Percentiles rank a stretch among this genome's conserved stretches.
These are phyloP conservation scores for Cubamyces lactineus DNA, from an alignment of 768 basidiomycete genomes.

Conservation along the genomic window DNA sequence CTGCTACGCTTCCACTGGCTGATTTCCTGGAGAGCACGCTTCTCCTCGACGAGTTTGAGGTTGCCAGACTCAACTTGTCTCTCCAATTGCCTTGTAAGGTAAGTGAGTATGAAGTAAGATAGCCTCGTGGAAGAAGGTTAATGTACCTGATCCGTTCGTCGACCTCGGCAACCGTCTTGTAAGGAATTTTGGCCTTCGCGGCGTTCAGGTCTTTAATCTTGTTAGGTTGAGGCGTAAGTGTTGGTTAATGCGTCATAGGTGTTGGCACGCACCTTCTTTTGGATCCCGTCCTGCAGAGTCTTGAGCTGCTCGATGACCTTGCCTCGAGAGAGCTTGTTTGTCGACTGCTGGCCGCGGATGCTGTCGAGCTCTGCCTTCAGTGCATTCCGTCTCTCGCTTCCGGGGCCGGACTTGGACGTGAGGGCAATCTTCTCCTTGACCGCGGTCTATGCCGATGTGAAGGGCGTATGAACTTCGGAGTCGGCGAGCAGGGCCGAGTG, in stretches of 20 bases:
- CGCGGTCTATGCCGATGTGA: constrained; percentile 50
- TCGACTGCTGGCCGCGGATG: constrained; percentile 79
- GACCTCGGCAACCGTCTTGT: constrained; percentile 82
- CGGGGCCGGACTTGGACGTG: constrained; percentile 60
- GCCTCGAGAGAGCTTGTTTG: constrained; percentile 66
- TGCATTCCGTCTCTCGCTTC: constrained; percentile 69
- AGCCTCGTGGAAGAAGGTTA: constrained; percentile 29
- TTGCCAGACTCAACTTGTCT: constrained; percentile 90
- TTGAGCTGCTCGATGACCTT: constrained; percentile 83
- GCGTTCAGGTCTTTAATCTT: constrained; percentile 89
- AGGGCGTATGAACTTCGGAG: constrained; percentile 6
- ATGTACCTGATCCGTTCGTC: constrained; percentile 82
- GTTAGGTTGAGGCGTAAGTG: constrained; percentile 2
- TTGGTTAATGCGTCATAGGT: no score
- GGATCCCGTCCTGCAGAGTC: constrained; percentile 70
- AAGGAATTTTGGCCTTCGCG: constrained; percentile 74
- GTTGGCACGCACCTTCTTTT: constrained; percentile 70
- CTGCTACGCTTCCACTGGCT: constrained; percentile 70
- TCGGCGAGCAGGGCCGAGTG: neutral
- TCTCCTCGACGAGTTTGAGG: constrained; percentile 94
- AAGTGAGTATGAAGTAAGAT: constrained; percentile 17
- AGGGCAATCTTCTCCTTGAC: constrained; percentile 77
- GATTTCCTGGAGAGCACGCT: constrained; percentile 92
- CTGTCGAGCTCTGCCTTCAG: constrained; percentile 82
- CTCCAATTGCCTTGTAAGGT: constrained; percentile 66